phyloP scores from a whole-genome alignment of 1,284 basidiomycete species.

The Phylloboletellus chloephorus region DNA sequence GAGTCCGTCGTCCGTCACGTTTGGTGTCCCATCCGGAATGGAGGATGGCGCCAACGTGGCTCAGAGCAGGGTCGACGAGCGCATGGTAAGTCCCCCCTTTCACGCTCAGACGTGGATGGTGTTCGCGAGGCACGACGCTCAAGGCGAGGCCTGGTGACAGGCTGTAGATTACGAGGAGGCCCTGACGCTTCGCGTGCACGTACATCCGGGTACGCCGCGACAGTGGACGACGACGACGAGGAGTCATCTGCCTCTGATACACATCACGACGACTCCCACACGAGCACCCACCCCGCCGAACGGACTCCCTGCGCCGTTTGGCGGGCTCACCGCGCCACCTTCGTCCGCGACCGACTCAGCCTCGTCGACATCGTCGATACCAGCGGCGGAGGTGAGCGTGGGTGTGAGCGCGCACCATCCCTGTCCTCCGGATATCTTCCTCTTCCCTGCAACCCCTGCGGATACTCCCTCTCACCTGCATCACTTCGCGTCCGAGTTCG shows the following conservation, averaged over 20 bases:
- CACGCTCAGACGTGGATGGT: neutral
- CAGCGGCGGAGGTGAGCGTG: constrained; percentile 7
- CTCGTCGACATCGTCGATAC: constrained; percentile 15
- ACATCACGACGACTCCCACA: constrained; percentile 21
- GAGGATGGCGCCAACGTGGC: constrained; percentile 1
- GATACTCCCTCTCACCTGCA: constrained; percentile 17
- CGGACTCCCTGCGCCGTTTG: constrained; percentile 22
- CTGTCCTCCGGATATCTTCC: constrained; percentile 26
- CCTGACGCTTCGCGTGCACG: constrained; percentile 10
- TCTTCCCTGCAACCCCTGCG: constrained; percentile 26
- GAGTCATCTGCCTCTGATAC: constrained; percentile 25
- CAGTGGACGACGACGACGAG: constrained; percentile 12
- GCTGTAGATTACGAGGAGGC: constrained; percentile 23
- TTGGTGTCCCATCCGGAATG: constrained; percentile 9
- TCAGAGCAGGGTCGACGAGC: constrained; percentile 25
- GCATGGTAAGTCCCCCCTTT: constrained; percentile 19
- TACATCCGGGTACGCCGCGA: constrained; percentile 13
- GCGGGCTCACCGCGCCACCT: constrained; percentile 27
- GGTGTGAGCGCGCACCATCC: neutral
- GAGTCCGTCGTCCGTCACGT: constrained; percentile 38
- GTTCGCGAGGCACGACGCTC: constrained; percentile 9
- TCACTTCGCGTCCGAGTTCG: constrained; percentile 6
- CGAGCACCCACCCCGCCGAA: neutral
- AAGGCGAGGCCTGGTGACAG: constrained; percentile 13
- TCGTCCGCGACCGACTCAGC: constrained; percentile 19